Base-by-base conservation (phyloP, 2,329 filamentous ascomycete genomes). In the Fusarium veterinarium region DNA sequence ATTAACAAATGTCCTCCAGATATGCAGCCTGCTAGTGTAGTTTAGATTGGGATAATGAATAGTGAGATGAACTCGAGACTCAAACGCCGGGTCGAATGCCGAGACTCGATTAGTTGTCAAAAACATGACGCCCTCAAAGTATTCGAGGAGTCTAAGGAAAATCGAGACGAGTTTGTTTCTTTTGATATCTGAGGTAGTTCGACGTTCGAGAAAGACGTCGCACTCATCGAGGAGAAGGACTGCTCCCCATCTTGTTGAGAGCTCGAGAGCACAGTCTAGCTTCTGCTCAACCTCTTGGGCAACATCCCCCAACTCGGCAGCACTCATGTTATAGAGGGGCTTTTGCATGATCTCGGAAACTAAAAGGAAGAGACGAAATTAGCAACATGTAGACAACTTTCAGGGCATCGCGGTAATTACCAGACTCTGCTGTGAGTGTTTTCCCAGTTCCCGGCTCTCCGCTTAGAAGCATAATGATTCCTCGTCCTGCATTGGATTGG, bases 111-210 rank as follows among this genome's bases (percentile, higher is more conserved):
- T 70, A 6, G 55, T 65, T 0, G 60, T 65, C 35, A 70, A 31
- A 17, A 70, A 70, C 65, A 69, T 69, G 35, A 70, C 49, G 0
- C 65, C 66, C 5, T 70, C 48, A 2, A 69, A 69, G 60, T 61
- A 61, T 37, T 66, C 55, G 8, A 70, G 55, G 3, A 70, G 40
- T 8, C 55, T 14, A 2, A 69, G 55, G 16, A 70, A 70, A 35
- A 64, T 69, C 14, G 64, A 49, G 3, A 69, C 64, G 4, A 69
- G 52, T 25, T 59, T 69, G 46, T 64, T 69, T 25, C 67, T 12
- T 16, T 64, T 20, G 1, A 69, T 61, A 20, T 58, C 46, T 0
- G 64, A 64, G 0, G 59, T 35, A 20, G 67, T 68, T 16, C 52
- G 58, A 13, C 41, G 16, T n/a, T 69, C 59, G 12, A 69, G 59